phyloP scores from a whole-genome alignment of 2,329 filamentous ascomycete species.

The Achaetomium macrosporum region DNA sequence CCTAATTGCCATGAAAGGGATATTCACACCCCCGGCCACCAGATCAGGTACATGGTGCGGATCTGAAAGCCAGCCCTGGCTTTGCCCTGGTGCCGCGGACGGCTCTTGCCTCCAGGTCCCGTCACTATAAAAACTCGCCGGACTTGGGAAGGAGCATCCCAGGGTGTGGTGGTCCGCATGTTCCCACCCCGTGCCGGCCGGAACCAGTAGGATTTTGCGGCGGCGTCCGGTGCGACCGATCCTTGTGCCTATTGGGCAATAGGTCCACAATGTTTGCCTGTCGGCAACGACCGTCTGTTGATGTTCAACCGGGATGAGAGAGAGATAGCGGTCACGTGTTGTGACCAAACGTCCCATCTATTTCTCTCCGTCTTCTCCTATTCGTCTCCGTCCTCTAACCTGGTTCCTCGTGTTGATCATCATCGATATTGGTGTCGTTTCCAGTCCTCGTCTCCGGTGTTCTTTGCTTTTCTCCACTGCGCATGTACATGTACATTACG shows the following conservation, averaged over 20 bases:
- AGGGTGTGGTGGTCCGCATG: not conserved
- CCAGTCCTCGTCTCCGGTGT: no score
- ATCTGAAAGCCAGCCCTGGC: not conserved
- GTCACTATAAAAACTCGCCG: not conserved
- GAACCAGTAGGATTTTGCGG: conserved; percentile 15
- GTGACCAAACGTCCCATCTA: no score
- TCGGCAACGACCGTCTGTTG: no score
- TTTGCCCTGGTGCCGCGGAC: no score
- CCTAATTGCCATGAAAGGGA: not conserved
- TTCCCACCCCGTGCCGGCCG: conserved; percentile 1
- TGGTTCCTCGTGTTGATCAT: no score
- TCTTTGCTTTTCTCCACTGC: no score
- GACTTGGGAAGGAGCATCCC: conserved; percentile 4
- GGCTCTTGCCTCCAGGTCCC: conserved; percentile 1
- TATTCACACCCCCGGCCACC: not conserved
- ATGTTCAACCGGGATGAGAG: no score
- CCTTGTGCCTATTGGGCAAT: conserved; percentile 13
- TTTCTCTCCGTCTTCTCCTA: no score
- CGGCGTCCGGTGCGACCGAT: conserved; percentile 14
- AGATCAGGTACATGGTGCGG: not conserved
- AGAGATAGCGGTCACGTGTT: no score
- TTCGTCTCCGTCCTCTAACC: no score
- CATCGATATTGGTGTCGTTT: no score
- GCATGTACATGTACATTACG: no score
- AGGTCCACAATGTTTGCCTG: not conserved